Evolutionary conservation across 1,284 basidiomycete species (phyloP).

Genomic region (Rhodotorula glutinis): DNA sequence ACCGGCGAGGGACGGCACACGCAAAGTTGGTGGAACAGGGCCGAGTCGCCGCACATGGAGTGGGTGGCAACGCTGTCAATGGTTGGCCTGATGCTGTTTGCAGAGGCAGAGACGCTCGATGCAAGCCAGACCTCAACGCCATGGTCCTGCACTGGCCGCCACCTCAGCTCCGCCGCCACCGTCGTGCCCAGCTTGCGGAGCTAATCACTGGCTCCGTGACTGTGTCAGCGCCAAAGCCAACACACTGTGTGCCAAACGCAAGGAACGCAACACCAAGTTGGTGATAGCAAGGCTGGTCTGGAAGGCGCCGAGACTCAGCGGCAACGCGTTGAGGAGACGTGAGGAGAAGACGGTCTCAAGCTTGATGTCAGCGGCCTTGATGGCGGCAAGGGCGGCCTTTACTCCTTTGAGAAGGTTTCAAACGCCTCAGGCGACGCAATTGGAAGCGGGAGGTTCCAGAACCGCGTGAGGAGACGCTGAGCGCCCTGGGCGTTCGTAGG

Average conservation of each 20-base stretch:
- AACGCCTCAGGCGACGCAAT: neutral
- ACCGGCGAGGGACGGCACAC: conserved; percentile 1
- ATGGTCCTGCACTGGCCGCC: too few species aligned
- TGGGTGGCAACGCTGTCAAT: conserved; percentile 7
- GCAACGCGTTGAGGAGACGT: conserved; percentile 1
- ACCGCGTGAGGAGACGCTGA: conserved; percentile 4
- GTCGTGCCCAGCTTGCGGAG: neutral
- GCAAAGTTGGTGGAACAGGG: neutral
- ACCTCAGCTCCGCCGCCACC: neutral
- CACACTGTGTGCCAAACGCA: too few species aligned
- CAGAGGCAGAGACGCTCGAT: neutral
- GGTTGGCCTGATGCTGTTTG: neutral
- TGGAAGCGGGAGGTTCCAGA: conserved; percentile 3
- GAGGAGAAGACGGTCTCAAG: conserved; percentile 1
- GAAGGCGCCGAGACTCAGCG: neutral
- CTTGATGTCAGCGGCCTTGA: neutral
- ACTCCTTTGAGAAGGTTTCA: conserved; percentile 1
- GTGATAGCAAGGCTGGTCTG: neutral
- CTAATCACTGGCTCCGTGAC: neutral
- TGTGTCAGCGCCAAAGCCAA: too few species aligned
- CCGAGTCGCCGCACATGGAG: neutral
- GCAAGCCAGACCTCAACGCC: conserved; percentile 9
- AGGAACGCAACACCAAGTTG: neutral
- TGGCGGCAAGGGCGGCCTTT: neutral
- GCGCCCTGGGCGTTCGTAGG: conserved; percentile 3